phyloP scores from a whole-genome alignment of 2,329 filamentous ascomycete species.

The Fusarium fracticaudum region DNA sequence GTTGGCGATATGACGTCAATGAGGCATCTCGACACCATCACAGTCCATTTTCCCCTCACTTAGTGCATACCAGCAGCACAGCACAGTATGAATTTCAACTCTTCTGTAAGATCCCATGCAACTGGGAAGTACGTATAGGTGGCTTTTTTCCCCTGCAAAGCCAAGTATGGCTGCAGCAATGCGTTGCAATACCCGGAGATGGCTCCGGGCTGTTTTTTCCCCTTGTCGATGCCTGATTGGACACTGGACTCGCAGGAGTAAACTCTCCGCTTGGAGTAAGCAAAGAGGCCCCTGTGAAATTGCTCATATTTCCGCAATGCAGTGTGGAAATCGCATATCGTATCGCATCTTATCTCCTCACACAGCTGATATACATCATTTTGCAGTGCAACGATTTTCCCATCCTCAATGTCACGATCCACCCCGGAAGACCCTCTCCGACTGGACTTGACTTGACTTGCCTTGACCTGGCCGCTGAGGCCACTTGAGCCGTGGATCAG shows the following conservation, averaged over 20 bases:
- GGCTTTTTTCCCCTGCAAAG: not conserved
- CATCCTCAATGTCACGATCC: not conserved
- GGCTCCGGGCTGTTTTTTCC: not conserved
- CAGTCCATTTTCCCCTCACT: conserved; percentile 14
- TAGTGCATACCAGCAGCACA: not conserved
- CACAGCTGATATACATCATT: not conserved
- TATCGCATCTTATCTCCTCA: not conserved
- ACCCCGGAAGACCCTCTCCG: conserved; percentile 39
- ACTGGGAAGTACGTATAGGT: conserved; percentile 5
- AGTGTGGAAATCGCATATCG: not conserved
- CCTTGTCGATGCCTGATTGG: not conserved
- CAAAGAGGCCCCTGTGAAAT: not conserved
- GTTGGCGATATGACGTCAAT: conserved; percentile 37
- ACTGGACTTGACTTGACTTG: not conserved
- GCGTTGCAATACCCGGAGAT: not conserved
- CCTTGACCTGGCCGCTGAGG: conserved; percentile 1
- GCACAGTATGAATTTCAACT: conserved; percentile 2
- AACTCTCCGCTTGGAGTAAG: conserved; percentile 30
- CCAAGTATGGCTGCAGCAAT: not conserved
- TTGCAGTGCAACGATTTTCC: not conserved
- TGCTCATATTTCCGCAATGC: not conserved
- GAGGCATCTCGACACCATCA: conserved; percentile 31
- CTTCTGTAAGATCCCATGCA: conserved; percentile 17
- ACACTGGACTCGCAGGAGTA: conserved; percentile 27
- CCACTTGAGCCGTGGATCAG: not conserved